These are phyloP conservation scores for Flaveria brownii DNA, from an alignment of 129 eudicot genomes.

Conservation along the genomic window DNA sequence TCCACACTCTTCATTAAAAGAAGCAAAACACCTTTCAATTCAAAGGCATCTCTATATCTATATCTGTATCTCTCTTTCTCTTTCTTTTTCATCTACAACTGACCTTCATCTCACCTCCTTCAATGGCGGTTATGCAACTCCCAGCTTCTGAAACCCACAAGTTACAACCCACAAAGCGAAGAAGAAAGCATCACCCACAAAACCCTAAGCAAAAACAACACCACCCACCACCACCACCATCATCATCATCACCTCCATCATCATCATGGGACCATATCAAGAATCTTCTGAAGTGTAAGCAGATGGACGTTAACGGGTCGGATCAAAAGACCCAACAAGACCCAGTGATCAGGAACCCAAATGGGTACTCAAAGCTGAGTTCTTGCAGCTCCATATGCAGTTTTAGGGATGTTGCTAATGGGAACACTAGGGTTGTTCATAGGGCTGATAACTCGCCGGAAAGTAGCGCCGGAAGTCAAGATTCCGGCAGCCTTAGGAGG, in stretches of 20 bases:
- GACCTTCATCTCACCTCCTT: background rate
- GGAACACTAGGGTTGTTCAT: constrained; percentile 74
- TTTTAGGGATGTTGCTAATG: constrained; percentile 77
- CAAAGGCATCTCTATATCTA: constrained; percentile 41
- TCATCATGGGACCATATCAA: constrained; percentile 92
- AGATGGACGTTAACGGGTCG: constrained; percentile 50
- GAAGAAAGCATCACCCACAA: constrained; percentile 39
- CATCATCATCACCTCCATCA: background rate
- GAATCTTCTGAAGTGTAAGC: constrained; percentile 74
- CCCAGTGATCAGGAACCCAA: constrained; percentile 24
- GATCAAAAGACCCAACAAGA: constrained; percentile 51
- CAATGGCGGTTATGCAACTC: constrained; percentile 53
- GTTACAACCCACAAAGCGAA: constrained; percentile 49
- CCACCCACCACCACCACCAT: background rate
- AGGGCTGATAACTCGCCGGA: constrained; percentile 91
- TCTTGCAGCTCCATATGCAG: constrained; percentile 73
- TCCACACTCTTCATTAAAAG: constrained; percentile 56
- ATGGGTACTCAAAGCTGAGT: constrained; percentile 44
- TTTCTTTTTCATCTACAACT: constrained; percentile 22
- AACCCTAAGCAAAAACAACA: constrained; percentile 37
- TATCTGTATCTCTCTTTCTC: constrained; percentile 14
- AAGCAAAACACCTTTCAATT: constrained; percentile 43
- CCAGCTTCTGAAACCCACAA: constrained; percentile 47
- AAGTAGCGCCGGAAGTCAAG: constrained; percentile 59
- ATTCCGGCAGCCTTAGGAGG: constrained; percentile 48